These are phyloP conservation scores for Microstroma glucosiphilum DNA, from an alignment of 1,284 basidiomycete genomes.

Conservation along the genomic window DNA sequence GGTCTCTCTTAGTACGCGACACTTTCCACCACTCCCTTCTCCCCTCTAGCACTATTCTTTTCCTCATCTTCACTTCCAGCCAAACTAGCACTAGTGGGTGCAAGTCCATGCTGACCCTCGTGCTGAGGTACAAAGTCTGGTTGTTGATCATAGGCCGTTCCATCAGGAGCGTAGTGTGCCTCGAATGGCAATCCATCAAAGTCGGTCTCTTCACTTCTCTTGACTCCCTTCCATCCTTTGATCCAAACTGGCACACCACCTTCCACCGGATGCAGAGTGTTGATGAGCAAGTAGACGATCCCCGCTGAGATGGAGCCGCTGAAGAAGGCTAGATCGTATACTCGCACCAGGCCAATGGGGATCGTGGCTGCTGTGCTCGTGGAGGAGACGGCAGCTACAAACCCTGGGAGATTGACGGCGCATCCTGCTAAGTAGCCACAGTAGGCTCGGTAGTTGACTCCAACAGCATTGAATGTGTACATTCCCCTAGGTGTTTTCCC, in stretches of 20 bases:
- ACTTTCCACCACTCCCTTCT: too few relatives aligned
- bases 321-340: slow-evolving; percentile 1
- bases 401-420: slow-evolving; percentile 73
- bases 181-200: slow-evolving; percentile 2
- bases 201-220: background rate
- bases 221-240: background rate
- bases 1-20: too few relatives aligned
- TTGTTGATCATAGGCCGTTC: too few relatives aligned
- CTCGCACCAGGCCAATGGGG: slow-evolving; percentile 16
- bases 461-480: slow-evolving; percentile 35
- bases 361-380: slow-evolving; percentile 47
- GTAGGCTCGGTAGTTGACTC: slow-evolving; percentile 62
- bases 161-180: too few relatives aligned
- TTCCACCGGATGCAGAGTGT: background rate
- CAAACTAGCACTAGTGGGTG: too few relatives aligned
- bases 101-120: too few relatives aligned
- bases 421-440: slow-evolving; percentile 69
- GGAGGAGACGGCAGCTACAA: slow-evolving; percentile 53
- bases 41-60: too few relatives aligned
- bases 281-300: background rate
- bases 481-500: too few relatives aligned
- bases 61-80: too few relatives aligned
- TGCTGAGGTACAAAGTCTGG: too few relatives aligned
- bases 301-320: background rate
- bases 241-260: background rate